Conservation (phyloP, 2,329 filamentous ascomycete species). For the Leptoxyphium fumago region DNA sequence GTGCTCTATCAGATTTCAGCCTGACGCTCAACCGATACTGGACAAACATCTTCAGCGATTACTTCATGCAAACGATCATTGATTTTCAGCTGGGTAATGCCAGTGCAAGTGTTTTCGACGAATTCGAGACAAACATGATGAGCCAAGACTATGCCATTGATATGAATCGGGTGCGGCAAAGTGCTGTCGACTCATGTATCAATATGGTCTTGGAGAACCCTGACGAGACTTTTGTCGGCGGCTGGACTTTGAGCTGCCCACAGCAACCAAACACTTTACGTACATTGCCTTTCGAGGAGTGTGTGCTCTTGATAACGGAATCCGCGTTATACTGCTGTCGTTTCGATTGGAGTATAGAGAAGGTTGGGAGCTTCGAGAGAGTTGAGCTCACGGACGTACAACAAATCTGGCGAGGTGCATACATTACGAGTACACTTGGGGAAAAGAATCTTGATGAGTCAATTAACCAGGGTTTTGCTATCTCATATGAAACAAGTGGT, state of each 20-base stretch:
- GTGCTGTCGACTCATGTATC: slow-evolving; percentile 77
- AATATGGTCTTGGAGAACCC: slow-evolving; percentile 69
- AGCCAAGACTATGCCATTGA: slow-evolving; percentile 83
- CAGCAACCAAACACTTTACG: slow-evolving; percentile 51
- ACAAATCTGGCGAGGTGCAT: slow-evolving; percentile 64
- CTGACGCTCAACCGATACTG: slow-evolving; percentile 69
- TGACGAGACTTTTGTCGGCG: slow-evolving; percentile 72
- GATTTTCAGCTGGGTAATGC: slow-evolving; percentile 89
- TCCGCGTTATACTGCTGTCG: slow-evolving; percentile 74
- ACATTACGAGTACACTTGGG: slow-evolving; percentile 79
- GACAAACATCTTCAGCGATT: slow-evolving; percentile 91
- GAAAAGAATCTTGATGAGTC: slow-evolving; percentile 59
- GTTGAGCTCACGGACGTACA: slow-evolving; percentile 62
- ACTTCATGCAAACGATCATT: slow-evolving; percentile 88
- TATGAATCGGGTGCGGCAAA: slow-evolving; percentile 66
- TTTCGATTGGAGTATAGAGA: slow-evolving; percentile 91
- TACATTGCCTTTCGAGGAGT: slow-evolving; percentile 67
- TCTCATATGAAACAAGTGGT: slow-evolving; percentile 60
- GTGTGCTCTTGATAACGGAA: slow-evolving; percentile 74
- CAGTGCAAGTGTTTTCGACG: slow-evolving; percentile 70
- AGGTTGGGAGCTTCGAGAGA: slow-evolving; percentile 81
- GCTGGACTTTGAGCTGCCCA: slow-evolving; percentile 79
- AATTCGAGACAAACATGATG: slow-evolving; percentile 90
- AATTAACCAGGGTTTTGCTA: slow-evolving; percentile 70
- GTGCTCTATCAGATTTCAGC: slow-evolving; percentile 80